Base-by-base conservation (phyloP, 1,284 basidiomycete species). In the Fomes fomentarius region DNA sequence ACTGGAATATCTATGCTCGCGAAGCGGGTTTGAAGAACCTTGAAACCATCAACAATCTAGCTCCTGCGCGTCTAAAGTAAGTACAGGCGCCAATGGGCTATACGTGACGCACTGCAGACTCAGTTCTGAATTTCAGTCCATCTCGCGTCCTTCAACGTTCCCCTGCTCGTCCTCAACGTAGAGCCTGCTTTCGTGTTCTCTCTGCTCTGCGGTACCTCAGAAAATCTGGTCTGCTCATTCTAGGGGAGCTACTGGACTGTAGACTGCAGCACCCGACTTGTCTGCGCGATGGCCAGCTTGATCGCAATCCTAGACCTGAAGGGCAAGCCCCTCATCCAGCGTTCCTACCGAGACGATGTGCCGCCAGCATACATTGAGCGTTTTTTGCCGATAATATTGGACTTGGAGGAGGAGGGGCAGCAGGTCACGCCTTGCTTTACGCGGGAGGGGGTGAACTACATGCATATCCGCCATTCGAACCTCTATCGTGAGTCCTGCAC, bases 391-490 rank as follows among this genome's bases (percentile, higher is more conserved):
- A 84, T 98, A 34, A 79, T 98, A 37, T 86, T 98, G 47, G 97
- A 99, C 34, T 89, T 98, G 71, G 97, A 99, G 74, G 97, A 99
- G 75, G 97, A 99, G 60, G 93, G 93, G 28, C 89, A 94, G 66
- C 94, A 90, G 68, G 91, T 93, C 33, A 94, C 93, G 12, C 97
- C 97, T 2, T 99, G 96, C 75, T 94, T 99, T 78, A 92, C 95
- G 1, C 88, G 83, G 62, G 91, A 94, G 63, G 94, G 94, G 17
- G 80, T 99, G 75, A 98, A 98, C 74, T 99, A 96, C 76, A 93
- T 98, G 89, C 96, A 98, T 72, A 97, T 99, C 68, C 84, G 96
- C 34, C 96, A 98, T 75, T 97, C 95, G 58, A 99, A 99, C 73
- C 80, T 99, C 9, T 99, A 99, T 71, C 80, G 95, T 97, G 69